These are phyloP conservation scores for Fusarium liriodendri DNA, from an alignment of 2,329 filamentous ascomycete species.

Conservation along the genomic window DNA sequence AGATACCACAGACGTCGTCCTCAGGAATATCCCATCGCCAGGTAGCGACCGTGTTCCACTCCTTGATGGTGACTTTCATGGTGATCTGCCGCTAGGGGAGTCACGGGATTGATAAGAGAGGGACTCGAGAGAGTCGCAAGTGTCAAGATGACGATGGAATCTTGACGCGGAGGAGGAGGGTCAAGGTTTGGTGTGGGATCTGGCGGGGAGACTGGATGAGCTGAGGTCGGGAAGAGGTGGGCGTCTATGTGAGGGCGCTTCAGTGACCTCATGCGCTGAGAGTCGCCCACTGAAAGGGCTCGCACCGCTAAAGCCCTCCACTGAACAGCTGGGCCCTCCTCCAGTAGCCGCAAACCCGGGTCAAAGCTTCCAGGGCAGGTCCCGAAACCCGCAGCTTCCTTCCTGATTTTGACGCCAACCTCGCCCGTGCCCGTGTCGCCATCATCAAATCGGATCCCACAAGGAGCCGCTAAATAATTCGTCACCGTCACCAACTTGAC, in stretches of 20 bases:
- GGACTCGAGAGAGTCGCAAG: constrained; percentile 7
- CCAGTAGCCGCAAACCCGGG: constrained; percentile 18
- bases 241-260: constrained; percentile 16
- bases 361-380: constrained; percentile 41
- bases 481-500: constrained; percentile 34
- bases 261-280: constrained; percentile 42
- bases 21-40: constrained; percentile 99
- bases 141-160: constrained; percentile 30
- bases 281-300: constrained; percentile 29
- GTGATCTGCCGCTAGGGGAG: constrained; percentile 29
- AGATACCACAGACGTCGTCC: constrained; percentile 98
- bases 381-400: constrained; percentile 5
- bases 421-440: constrained; percentile 34
- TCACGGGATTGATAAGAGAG: constrained; percentile 11
- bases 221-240: constrained; percentile 10
- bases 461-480: constrained; percentile 38
- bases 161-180: constrained; percentile 8
- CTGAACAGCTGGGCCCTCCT: background rate
- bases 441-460: constrained; percentile 40
- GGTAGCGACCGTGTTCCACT: constrained; percentile 93
- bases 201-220: constrained; percentile 16
- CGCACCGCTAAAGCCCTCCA: constrained; percentile 19
- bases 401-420: constrained; percentile 41
- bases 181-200: constrained; percentile 15
- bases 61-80: constrained; percentile 96